Evolutionary conservation across 2,329 filamentous ascomycete species (phyloP).

Genomic region (Beauveria australis): DNA sequence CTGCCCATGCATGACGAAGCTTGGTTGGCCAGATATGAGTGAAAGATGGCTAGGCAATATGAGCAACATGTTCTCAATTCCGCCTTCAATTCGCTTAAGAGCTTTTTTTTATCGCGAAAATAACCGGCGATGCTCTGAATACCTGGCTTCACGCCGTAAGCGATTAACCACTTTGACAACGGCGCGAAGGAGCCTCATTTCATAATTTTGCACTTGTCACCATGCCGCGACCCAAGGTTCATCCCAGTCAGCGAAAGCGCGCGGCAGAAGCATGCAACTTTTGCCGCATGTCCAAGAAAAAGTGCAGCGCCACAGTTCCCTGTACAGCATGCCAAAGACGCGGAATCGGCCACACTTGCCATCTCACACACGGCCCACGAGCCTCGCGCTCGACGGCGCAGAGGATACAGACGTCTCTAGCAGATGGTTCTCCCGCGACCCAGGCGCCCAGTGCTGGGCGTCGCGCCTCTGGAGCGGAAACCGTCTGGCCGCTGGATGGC

Average conservation of each 20-base stretch:
- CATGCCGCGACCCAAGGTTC: slow-evolving; percentile 46
- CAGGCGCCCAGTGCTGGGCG: background rate
- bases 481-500: background rate
- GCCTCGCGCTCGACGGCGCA: background rate
- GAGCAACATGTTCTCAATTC: too few species aligned
- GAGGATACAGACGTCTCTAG: background rate
- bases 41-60: too few species aligned
- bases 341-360: slow-evolving; percentile 23
- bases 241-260: slow-evolving; percentile 38
- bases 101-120: background rate
- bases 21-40: background rate
- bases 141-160: background rate
- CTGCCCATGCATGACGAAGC: background rate
- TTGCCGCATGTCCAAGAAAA: slow-evolving; percentile 42
- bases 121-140: background rate
- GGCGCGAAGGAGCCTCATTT: background rate
- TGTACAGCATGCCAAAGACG: slow-evolving; percentile 39
- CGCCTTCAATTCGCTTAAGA: background rate
- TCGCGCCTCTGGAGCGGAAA: background rate
- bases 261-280: slow-evolving; percentile 39
- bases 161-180: background rate
- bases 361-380: slow-evolving; percentile 5
- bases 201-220: background rate
- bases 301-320: slow-evolving; percentile 40
- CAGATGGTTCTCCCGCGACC: background rate